Percentiles rank a stretch among this genome's conserved stretches.
Conservation (phyloP, 2,329 filamentous ascomycete species). For the Graphiopsis chlorocephala region DNA sequence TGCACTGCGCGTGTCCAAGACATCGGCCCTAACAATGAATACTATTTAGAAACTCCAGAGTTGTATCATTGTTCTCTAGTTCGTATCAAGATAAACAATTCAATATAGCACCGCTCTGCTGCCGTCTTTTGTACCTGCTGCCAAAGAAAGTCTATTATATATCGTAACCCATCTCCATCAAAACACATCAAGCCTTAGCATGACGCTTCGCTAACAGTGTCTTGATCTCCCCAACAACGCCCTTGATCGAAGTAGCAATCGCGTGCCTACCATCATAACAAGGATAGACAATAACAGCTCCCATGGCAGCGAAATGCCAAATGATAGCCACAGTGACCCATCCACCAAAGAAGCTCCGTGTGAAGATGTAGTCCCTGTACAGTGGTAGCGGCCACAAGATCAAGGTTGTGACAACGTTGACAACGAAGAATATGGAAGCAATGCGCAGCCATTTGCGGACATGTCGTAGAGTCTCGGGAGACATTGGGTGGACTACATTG, state of each 20-base stretch:
- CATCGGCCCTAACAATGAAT: background rate
- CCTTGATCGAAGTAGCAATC: constrained; percentile 35
- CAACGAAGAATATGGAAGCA: constrained; percentile 41
- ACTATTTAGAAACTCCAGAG: background rate
- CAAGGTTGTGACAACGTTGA: constrained; percentile 47
- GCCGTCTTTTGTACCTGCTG: background rate
- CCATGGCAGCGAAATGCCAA: constrained; percentile 50
- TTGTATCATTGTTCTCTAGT: background rate
- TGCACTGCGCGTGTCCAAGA: background rate
- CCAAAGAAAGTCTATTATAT: background rate
- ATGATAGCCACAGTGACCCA: constrained; percentile 47
- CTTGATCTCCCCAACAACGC: constrained; percentile 20
- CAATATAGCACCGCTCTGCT: background rate
- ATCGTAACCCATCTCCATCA: background rate
- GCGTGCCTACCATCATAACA: constrained; percentile 47
- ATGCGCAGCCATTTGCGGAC: constrained; percentile 32
- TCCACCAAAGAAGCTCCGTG: constrained; percentile 45
- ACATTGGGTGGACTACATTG: constrained; percentile 46
- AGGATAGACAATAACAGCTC: constrained; percentile 48
- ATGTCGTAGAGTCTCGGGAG: constrained; percentile 27
- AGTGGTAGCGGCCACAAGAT: constrained; percentile 51
- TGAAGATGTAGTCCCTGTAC: constrained; percentile 51
- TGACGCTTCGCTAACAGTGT: constrained; percentile 1
- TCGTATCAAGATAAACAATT: background rate
- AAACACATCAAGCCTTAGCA: background rate